phyloP scores from a whole-genome alignment of 768 basidiomycete species.

The Boletellus ananas region DNA sequence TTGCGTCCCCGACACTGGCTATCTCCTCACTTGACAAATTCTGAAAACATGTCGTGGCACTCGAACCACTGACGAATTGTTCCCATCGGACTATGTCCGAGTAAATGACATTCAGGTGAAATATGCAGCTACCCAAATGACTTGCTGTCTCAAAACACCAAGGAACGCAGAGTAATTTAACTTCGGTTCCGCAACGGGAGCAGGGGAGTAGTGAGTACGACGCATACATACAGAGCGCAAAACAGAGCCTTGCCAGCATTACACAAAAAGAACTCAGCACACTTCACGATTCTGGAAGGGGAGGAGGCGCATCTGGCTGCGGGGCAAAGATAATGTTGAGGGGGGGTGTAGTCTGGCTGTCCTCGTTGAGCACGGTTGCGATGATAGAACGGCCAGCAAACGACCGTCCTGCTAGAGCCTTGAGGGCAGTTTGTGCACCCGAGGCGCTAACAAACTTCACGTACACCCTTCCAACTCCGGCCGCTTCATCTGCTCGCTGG shows the following conservation, averaged over 20 bases:
- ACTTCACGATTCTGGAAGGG: conserved; percentile 47
- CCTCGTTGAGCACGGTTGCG: conserved; percentile 77
- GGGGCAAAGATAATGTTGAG: conserved; percentile 80
- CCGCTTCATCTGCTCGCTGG: conserved; percentile 75
- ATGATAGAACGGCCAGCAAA: conserved; percentile 87
- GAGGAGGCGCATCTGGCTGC: conserved; percentile 78
- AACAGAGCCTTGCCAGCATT: conserved; percentile 13
- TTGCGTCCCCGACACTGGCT: too few species aligned
- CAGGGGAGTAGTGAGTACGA: conserved; percentile 7
- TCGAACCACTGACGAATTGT: too few species aligned
- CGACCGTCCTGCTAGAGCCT: conserved; percentile 83
- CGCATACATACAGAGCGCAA: conserved; percentile 21
- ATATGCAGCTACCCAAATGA: too few species aligned
- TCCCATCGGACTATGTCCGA: too few species aligned
- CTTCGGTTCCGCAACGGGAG: not conserved
- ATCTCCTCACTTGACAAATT: too few species aligned
- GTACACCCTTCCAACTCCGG: conserved; percentile 94
- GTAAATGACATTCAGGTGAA: too few species aligned
- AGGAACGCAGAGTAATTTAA: not conserved
- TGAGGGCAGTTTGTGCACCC: conserved; percentile 69
- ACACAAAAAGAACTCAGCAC: conserved; percentile 4
- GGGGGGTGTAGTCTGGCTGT: conserved; percentile 82
- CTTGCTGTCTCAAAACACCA: not conserved
- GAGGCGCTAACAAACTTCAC: conserved; percentile 73
- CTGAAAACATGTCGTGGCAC: too few species aligned